Base-by-base conservation (phyloP, 192 early-diverging fungal species). In the Coemansia sp. region DNA sequence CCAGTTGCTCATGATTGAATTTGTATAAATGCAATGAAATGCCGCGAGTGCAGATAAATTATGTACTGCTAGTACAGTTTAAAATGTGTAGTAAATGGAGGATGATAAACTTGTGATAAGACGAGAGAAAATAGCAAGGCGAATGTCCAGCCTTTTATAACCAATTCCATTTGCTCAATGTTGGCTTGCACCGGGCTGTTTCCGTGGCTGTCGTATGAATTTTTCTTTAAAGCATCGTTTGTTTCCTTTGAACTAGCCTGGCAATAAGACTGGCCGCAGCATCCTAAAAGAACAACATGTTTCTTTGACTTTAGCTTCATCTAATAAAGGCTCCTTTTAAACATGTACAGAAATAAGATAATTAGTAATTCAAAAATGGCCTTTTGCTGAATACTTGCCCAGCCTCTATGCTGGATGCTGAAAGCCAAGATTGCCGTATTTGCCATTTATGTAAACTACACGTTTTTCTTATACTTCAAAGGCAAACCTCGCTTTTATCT, bases 1-100 rank as follows among this genome's bases (percentile, higher is more conserved):
- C 57, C 57, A 59, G 57, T 17, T 17, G 21, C 29, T 24, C 57
- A 59, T 59, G 22, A 37, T 25, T 19, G 8, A 52, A 23, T 45
- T 45, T 45, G 12, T 45, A n/a, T 45, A n/a, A 15, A n/a, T 45
- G 41, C 41, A 45, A 45, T n/a, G 41, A 2, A 32, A 55, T 55
- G 23, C 27, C 41, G 41, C 53, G 11, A n/a, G 27, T 55, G 53
- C 51, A 53, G 51, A 25, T 21, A 53, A 25, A 25, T 12, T 12
- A 25, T 21, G 21, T 21, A 25, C 21, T 21, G 51, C 7, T 53
- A 7, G 25, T 53, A 25, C 51, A 53, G 10, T 5, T 38, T 38
- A 10, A 8, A 38, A 38, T 5, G 24, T 24, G 25, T 53, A 25
- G 24, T 55, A 55, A 24, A 55, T 24, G 29, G 1, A 32, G 25